Evolutionary conservation across 2,329 filamentous ascomycete species (phyloP).

Genomic region (Cercospora zeae-maydis): DNA sequence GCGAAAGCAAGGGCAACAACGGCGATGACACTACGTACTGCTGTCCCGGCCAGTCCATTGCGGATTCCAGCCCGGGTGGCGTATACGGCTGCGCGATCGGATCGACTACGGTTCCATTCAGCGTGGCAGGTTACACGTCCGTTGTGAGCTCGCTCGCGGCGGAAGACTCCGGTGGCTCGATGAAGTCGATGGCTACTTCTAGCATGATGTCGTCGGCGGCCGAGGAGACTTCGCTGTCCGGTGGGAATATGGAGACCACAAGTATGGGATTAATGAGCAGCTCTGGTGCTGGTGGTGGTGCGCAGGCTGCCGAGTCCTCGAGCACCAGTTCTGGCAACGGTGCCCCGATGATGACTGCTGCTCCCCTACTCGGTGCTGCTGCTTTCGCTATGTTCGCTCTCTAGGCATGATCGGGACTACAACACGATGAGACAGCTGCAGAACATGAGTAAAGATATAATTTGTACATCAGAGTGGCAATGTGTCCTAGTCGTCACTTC

Average conservation of each 20-base stretch:
- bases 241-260: background rate
- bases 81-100: background rate
- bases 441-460: background rate
- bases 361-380: constrained; percentile 1
- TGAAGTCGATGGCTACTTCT: background rate
- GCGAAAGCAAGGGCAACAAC: background rate
- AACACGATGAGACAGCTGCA: background rate
- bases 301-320: background rate
- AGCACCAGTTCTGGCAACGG: background rate
- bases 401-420: background rate
- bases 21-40: background rate
- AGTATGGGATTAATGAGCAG: background rate
- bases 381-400: background rate
- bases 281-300: background rate
- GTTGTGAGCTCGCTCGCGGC: background rate
- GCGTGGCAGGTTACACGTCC: background rate
- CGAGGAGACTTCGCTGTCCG: background rate
- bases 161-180: background rate
- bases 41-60: background rate
- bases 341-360: background rate
- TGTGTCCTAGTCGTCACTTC: background rate
- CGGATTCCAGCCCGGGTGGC: background rate
- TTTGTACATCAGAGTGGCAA: background rate
- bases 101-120: background rate
- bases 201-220: background rate